Base-by-base conservation (phyloP, 139 green algal genomes). In the Coelastrella sp. region DNA sequence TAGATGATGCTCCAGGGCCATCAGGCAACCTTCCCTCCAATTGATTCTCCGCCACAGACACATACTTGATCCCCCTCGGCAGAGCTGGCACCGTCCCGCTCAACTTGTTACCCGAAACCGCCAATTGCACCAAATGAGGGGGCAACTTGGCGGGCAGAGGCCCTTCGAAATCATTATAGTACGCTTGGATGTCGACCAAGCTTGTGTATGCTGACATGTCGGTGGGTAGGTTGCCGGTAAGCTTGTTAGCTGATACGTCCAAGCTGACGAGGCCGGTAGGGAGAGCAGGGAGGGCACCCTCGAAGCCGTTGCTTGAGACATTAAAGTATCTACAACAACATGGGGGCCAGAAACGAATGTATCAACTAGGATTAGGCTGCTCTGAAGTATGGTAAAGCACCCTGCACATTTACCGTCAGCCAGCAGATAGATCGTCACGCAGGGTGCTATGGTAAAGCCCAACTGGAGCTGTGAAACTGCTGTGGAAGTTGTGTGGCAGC, bases 271-370 rank as follows among this genome's bases (percentile, higher is more conserved):
- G 83, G 19, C 47, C 14, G 5, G 66, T 54, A 57, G 83, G 83
- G 17, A 88, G 83, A 7, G 68, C 13, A 4, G 83, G 83, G 3
- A 88, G 17, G 54, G 66, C 13, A 13, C 83, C 83, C 20, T 80
- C 68, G 3, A 88, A 22, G 5, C 16, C 54, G 54, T 88, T 88
- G 68, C 47, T 17, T 5, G 83, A 88, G 19, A 88, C 4, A 56
- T 88, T 88, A 66, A 88, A 80, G 54, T 88, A 88, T 68, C 83
- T 88, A 47, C n/a, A 76, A 23, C 54, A 76, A 3, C 32, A 87
- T 16, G n/a, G 71, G 17, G 19, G 16, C 6, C 71, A 77, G 11
- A 71, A 71, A 10, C 61, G 8, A 19, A 71, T 13, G 8, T 71
- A 13, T 3, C 11, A 71, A 0, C 10, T 71, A 71, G 8, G 61